phyloP scores from a whole-genome alignment of 129 eudicot species.

The Artemisia tridentata region DNA sequence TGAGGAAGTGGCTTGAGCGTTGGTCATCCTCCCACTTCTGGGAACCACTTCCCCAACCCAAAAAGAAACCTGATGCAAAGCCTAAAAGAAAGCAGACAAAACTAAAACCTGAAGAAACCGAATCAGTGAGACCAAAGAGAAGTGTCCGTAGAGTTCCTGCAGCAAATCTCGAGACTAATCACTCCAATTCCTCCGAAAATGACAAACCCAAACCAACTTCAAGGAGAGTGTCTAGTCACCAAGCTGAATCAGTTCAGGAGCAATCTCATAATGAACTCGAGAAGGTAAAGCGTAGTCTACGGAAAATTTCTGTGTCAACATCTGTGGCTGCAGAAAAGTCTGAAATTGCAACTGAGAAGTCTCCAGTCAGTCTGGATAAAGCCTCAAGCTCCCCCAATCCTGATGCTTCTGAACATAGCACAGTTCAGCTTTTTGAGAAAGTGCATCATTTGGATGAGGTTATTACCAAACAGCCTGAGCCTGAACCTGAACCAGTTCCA shows the following conservation, averaged over 20 bases:
- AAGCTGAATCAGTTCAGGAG: conserved; percentile 47
- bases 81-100: conserved; percentile 40
- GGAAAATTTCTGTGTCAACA: conserved; percentile 54
- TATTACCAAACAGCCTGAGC: conserved; percentile 25
- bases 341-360: conserved; percentile 46
- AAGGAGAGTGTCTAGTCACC: conserved; percentile 35
- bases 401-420: conserved; percentile 32
- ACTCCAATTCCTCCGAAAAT: conserved; percentile 34
- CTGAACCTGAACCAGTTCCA: conserved; percentile 10
- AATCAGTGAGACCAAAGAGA: conserved; percentile 49
- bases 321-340: conserved; percentile 33
- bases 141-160: conserved; percentile 40
- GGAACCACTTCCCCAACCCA: conserved; percentile 51
- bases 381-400: conserved; percentile 1
- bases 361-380: background rate
- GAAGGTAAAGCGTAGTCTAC: conserved; percentile 65
- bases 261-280: conserved; percentile 75
- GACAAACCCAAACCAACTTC: conserved; percentile 46
- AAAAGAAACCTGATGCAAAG: conserved; percentile 38
- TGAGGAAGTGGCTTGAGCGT: conserved; percentile 63
- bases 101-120: conserved; percentile 38
- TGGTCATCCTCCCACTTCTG: conserved; percentile 67
- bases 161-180: conserved; percentile 38
- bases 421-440: conserved; percentile 40
- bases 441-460: conserved; percentile 22